Percentiles rank a stretch among this genome's conserved stretches.
Evolutionary conservation across 805 yeast species (phyloP).

Genomic region (Nakazawaea holstii): DNA sequence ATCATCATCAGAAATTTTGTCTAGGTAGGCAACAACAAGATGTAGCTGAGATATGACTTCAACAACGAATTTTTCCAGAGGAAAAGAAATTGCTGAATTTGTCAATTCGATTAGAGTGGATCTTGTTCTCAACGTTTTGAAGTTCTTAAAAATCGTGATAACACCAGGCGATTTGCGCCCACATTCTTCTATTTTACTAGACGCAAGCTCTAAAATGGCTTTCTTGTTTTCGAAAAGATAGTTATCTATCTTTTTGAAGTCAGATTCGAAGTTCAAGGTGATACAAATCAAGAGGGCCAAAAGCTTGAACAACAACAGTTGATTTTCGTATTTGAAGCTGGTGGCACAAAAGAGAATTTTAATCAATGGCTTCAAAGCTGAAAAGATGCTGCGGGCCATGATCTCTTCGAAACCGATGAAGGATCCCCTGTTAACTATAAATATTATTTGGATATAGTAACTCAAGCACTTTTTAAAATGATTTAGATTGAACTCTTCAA

Average conservation of each 20-base stretch:
- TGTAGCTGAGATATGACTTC: too few species aligned
- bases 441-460: not conserved
- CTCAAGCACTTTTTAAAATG: not conserved
- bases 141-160: slow-evolving; percentile 19
- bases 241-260: slow-evolving; percentile 18
- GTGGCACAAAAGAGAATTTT: slow-evolving; percentile 12
- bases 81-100: too few species aligned
- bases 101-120: too few species aligned
- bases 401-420: slow-evolving; percentile 19
- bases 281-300: slow-evolving; percentile 18
- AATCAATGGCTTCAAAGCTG: slow-evolving; percentile 18
- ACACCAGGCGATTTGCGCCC: slow-evolving; percentile 4
- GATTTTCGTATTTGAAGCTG: slow-evolving; percentile 14
- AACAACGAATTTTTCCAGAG: too few species aligned
- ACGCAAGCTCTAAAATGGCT: too few species aligned
- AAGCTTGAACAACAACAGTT: slow-evolving; percentile 17
- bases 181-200: too few species aligned
- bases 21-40: not conserved
- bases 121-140: slow-evolving; percentile 8
- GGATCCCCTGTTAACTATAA: slow-evolving; percentile 13
- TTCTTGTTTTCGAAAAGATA: slow-evolving; percentile 16
- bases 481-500: not conserved
- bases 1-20: not conserved
- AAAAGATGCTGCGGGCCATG: slow-evolving; percentile 16
- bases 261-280: slow-evolving; percentile 17